phyloP scores from a whole-genome alignment of 2,329 filamentous ascomycete genomes.

The Drechmeria coniospora region DNA sequence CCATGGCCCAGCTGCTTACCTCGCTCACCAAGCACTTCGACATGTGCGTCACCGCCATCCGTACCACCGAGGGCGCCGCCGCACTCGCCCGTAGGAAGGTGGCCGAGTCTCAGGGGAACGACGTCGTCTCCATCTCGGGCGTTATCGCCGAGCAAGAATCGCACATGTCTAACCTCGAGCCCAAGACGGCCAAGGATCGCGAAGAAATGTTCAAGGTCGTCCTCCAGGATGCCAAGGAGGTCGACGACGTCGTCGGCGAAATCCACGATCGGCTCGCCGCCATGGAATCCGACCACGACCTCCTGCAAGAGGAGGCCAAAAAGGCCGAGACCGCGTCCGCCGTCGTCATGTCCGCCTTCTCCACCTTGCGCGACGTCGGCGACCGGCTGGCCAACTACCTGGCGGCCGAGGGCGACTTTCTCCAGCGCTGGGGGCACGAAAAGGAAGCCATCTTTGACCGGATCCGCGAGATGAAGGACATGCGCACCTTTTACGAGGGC shows the following conservation, averaged over 20 bases:
- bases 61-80: slow-evolving; percentile 71
- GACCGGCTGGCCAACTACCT: slow-evolving; percentile 49
- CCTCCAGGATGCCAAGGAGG: slow-evolving; percentile 50
- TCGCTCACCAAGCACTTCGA: slow-evolving; percentile 82
- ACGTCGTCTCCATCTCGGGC: slow-evolving; percentile 47
- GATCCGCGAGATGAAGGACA: slow-evolving; percentile 60
- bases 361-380: slow-evolving; percentile 51
- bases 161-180: slow-evolving; percentile 39
- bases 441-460: slow-evolving; percentile 51
- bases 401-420: slow-evolving; percentile 48
- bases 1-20: slow-evolving; percentile 67
- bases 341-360: slow-evolving; percentile 46
- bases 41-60: slow-evolving; percentile 78
- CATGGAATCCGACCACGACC: slow-evolving; percentile 58
- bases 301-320: slow-evolving; percentile 48
- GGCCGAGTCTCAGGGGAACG: slow-evolving; percentile 38
- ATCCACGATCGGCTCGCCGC: slow-evolving; percentile 61
- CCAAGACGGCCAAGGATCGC: slow-evolving; percentile 61
- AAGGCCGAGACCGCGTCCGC: slow-evolving; percentile 32
- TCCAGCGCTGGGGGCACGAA: slow-evolving; percentile 57
- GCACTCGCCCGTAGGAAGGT: slow-evolving; percentile 53
- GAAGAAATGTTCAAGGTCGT: slow-evolving; percentile 74
- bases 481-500: slow-evolving; percentile 72
- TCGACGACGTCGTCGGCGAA: slow-evolving; percentile 50
- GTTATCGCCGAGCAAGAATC: slow-evolving; percentile 45